These are phyloP conservation scores for Syzygium oleosum DNA, from an alignment of 345 rosid species.

Conservation along the genomic window DNA sequence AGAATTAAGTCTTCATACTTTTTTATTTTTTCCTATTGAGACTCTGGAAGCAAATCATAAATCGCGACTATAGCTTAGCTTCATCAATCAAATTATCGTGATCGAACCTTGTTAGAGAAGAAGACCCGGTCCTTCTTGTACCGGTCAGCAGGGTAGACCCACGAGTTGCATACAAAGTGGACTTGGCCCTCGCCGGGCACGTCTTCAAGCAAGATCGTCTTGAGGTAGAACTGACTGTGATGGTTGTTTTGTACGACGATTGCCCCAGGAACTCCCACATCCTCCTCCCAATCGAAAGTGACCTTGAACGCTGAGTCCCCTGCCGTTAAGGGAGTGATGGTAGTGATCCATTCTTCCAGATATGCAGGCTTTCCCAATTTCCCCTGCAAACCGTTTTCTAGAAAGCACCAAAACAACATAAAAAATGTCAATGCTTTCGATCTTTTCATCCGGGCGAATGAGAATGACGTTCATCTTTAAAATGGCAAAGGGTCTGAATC, in stretches of 20 bases:
- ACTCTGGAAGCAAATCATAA: not conserved
- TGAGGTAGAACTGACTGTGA: constrained; percentile 32
- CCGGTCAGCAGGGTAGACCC: constrained; percentile 31
- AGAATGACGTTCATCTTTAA: not conserved
- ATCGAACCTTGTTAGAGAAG: constrained; percentile 30
- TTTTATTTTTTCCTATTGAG: not conserved
- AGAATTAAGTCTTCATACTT: not conserved
- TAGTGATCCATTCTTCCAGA: constrained; percentile 23
- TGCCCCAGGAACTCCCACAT: constrained; percentile 29
- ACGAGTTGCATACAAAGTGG: constrained; percentile 42
- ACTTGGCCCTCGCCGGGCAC: constrained; percentile 32
- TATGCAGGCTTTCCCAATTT: constrained; percentile 24
- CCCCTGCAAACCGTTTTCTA: constrained; percentile 23
- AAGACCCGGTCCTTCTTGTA: constrained; percentile 24
- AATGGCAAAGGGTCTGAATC: not conserved
- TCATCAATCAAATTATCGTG: not conserved
- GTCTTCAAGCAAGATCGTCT: constrained; percentile 25
- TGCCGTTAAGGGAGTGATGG: constrained; percentile 6
- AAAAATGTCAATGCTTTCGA: not conserved
- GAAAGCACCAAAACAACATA: not conserved
- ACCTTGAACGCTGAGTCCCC: constrained; percentile 26
- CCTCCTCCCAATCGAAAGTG: constrained; percentile 30
- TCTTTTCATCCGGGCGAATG: not conserved
- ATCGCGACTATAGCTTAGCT: not conserved
- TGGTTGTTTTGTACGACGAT: constrained; percentile 28